These are phyloP conservation scores for Puccinellia tenuiflora DNA, from an alignment of 176 grass and related monocot species.

Conservation along the genomic window DNA sequence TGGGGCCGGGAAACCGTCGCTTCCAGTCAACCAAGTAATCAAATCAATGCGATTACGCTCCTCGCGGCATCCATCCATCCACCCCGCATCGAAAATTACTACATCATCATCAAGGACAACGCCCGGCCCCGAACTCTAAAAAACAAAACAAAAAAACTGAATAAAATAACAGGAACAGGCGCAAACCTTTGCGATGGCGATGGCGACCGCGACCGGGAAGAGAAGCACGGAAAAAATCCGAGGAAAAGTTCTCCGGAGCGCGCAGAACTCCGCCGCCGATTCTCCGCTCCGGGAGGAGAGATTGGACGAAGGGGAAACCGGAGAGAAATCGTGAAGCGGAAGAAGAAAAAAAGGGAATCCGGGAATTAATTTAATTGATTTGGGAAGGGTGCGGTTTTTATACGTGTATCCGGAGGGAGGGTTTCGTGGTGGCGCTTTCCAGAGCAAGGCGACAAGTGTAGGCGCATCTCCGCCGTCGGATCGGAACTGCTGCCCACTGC, in stretches of 20 bases:
- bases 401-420: neutral
- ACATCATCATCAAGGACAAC: neutral
- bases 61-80: neutral
- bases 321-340: constrained; percentile 19
- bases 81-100: neutral
- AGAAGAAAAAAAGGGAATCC: neutral
- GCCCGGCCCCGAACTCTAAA: neutral
- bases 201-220: neutral
- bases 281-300: neutral
- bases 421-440: neutral
- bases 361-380: neutral
- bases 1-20: neutral
- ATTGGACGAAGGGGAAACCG: constrained; percentile 27
- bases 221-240: neutral
- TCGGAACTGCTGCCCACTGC: neutral
- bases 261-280: neutral
- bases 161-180: neutral
- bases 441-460: neutral
- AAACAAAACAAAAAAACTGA: neutral
- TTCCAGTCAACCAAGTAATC: neutral
- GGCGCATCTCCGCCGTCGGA: constrained; percentile 21
- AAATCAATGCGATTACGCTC: neutral
- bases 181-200: constrained; percentile 27
- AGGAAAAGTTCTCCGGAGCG: neutral
- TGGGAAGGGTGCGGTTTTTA: neutral